Base-by-base conservation (phyloP, 495 filamentous ascomycete genomes). In the Darksidea phi region DNA sequence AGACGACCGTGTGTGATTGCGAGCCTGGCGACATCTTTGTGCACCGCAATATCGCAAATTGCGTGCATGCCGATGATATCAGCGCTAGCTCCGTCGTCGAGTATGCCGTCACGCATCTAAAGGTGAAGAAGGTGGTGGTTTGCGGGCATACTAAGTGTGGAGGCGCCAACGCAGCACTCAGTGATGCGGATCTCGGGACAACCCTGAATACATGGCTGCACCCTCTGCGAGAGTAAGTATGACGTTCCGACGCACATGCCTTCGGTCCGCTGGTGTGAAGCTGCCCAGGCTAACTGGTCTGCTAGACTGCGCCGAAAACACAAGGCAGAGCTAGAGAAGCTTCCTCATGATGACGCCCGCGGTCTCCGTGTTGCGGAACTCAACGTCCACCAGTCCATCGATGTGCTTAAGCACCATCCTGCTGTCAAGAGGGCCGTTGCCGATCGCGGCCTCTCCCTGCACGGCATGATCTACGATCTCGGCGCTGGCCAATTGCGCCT, bases 11-110 rank as follows among this genome's bases (percentile, higher is more conserved):
- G 66, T 80, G 91, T 4, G 84, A 85, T 63, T 80, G 91, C 46
- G 79, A 90, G 59, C 91, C 91, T 3, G 91, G 91, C 64, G 90
- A 96, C 66, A 86, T 95, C 64, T 96, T 96, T 73, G 87, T 90
- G 54, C 91, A 95, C 80, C 89, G 91, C 72, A 96, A 96, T 79
- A 94, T 96, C 74, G 91, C 90, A 72, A 96, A 96, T 77, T 81
- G 94, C 73, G 73, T 96, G 51, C 84, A 86, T 57, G 78, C 87
- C 12, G 83, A 82, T 67, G 91, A 96, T 73, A 81, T 95, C 68
- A 88, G 81, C 76, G 84, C 86, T 37, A 75, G 81, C 15, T 81
- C 83, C 55, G 91, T 94, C n/a, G 85, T 96, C 76, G 86, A 91
- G 68, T 96, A 87, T 71, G 87, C 90, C 57, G 88, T 95, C 42